Base-by-base conservation (phyloP, 2,329 filamentous ascomycete species). In the Xylariaceae sp. region DNA sequence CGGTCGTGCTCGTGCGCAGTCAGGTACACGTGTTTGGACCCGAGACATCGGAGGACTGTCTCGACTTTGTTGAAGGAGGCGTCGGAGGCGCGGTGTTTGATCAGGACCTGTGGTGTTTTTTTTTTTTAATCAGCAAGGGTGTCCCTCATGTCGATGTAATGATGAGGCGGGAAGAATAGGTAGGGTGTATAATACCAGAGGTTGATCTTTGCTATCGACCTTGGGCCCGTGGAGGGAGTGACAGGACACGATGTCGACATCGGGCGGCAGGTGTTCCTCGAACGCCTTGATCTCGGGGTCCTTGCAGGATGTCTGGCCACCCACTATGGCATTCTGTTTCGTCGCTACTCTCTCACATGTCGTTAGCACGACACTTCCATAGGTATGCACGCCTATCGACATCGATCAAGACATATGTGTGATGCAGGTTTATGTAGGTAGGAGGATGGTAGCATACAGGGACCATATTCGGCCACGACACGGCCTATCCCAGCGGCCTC, bases 231-330 rank as follows among this genome's bases (percentile, higher is more conserved):
- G 92, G 12, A 98, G 80, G 16, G 92, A 97, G 69, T 98, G 92
- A 63, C 89, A 95, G 3, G 88, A 95, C 39, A 98, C 77, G 50
- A 98, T 95, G 57, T 94, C 82, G 55, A 95, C 87, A 63, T 98
- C 92, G 24, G 69, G 55, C 1, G 92, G 92, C 13, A 98, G 78
- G 65, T 95, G 78, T 51, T 81, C 79, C 55, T 97, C 90, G 54
- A 98, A 96, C 3, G 92, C 90, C 24, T 80, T 81, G 56, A 98
- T 92, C 64, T 98, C 92, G 14, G 92, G 92, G 34, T 88, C 88
- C 67, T 98, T 98, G 74, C 92, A 98, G 1, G 92, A 97, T 1
- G 92, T 98, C 63, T 98, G 92, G 7, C 92, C 92, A 43, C 92
- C 94, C 15, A 98, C 92, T 47, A 98, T 94, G 50, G 92, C 92